Conservation (phyloP, 345 rosid genomes). For the Brassica carinata region DNA sequence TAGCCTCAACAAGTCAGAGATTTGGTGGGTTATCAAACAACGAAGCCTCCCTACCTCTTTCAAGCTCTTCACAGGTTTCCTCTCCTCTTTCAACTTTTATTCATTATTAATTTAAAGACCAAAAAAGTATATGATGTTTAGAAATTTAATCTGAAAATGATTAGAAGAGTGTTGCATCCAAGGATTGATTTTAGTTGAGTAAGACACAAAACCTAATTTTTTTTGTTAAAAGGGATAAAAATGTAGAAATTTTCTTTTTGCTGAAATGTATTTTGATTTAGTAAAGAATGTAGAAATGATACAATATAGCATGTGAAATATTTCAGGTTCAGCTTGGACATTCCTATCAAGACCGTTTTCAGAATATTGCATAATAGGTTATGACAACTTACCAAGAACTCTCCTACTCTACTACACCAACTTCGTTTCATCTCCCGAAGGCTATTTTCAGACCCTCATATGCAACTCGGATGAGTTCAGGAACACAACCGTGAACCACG, state of each 20-base stretch:
- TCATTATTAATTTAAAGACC: background rate
- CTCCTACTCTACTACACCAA: slow-evolving; percentile 90
- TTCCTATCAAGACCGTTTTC: slow-evolving; percentile 84
- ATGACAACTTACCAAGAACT: slow-evolving; percentile 91
- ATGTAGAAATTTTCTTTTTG: background rate
- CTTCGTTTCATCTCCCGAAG: slow-evolving; percentile 87
- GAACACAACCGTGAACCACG: slow-evolving; percentile 85
- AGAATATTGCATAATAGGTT: slow-evolving; percentile 73
- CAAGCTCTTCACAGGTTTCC: slow-evolving; percentile 85
- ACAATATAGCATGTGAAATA: background rate
- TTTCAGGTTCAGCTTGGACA: slow-evolving; percentile 93
- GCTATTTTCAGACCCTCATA: slow-evolving; percentile 85
- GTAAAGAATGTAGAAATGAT: background rate
- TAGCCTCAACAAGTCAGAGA: slow-evolving; percentile 74
- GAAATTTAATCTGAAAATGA: background rate
- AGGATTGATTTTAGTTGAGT: slow-evolving; percentile 6
- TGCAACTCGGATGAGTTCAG: slow-evolving; percentile 82
- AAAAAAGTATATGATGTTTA: background rate
- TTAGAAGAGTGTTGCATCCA: background rate
- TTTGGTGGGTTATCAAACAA: slow-evolving; percentile 78
- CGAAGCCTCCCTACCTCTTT: slow-evolving; percentile 87
- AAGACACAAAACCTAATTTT: background rate
- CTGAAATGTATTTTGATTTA: slow-evolving; percentile 15
- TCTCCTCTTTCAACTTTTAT: background rate
- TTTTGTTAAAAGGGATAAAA: background rate